A percentile compares a stretch with the other conserved stretches of the same genome.
Evolutionary conservation across 768 basidiomycete species (phyloP).

Genomic region (Auriscalpium orientale): DNA sequence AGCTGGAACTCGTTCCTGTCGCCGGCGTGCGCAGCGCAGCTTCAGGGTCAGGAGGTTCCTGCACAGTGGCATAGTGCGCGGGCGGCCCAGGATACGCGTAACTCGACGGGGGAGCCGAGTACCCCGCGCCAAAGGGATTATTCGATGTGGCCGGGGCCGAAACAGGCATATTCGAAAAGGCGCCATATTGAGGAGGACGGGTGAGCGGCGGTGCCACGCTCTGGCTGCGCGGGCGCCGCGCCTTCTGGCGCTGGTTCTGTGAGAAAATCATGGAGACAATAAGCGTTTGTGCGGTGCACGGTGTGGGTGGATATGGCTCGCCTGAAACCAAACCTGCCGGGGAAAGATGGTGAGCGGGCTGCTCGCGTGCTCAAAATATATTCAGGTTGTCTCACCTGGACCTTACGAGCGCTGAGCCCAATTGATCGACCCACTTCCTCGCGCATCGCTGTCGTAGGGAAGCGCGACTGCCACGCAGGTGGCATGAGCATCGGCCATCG

Average conservation of each 20-base stretch:
- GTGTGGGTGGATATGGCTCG: slow-evolving; percentile 25
- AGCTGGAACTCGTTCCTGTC: not conserved
- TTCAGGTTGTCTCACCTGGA: slow-evolving; percentile 54
- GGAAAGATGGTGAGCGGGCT: slow-evolving; percentile 10
- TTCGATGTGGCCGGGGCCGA: slow-evolving; percentile 20
- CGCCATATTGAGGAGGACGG: slow-evolving; percentile 55
- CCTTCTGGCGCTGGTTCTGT: slow-evolving; percentile 86
- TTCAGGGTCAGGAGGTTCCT: not conserved
- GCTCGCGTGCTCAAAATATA: slow-evolving; percentile 4
- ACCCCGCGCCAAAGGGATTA: slow-evolving; percentile 1
- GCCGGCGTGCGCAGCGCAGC: not conserved
- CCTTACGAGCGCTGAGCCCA: slow-evolving; percentile 84
- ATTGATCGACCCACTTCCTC: slow-evolving; percentile 84
- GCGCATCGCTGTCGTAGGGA: slow-evolving; percentile 80
- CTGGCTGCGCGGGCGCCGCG: slow-evolving; percentile 62
- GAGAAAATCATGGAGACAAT: slow-evolving; percentile 15
- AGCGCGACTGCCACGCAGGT: slow-evolving; percentile 55
- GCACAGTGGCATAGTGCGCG: slow-evolving; percentile 1
- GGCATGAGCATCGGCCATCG: not conserved
- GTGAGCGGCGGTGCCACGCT: slow-evolving; percentile 39
- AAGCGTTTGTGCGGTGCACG: not conserved
- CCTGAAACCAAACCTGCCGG: slow-evolving; percentile 89
- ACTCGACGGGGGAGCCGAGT: too few relatives aligned
- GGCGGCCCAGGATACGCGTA: slow-evolving; percentile 6
- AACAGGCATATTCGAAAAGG: slow-evolving; percentile 43